Base-by-base conservation (phyloP, 2,329 filamentous ascomycete genomes). In the Exophiala viscosa region DNA sequence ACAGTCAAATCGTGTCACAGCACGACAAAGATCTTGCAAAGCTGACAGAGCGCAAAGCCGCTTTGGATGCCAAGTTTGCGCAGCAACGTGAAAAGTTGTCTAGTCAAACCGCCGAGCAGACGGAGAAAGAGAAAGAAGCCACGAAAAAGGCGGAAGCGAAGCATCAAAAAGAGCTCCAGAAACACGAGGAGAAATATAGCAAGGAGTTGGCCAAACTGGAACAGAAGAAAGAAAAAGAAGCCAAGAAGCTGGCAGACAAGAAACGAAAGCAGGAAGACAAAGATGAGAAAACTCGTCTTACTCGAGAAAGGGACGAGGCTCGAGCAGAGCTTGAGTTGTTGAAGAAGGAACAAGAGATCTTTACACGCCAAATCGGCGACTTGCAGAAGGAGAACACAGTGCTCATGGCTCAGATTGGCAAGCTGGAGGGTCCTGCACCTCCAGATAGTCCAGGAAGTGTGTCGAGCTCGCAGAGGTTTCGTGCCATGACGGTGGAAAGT, bases 321-420 rank as follows among this genome's bases (percentile, higher is more conserved):
- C 73, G 73, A 55, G 71, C 72, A 34, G 74, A 76, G 50, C 63
- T 81, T 7, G 66, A 69, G 1, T 66, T 71, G 11, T 62, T 78
- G 23, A 74, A 75, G 54, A 69, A 73, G 42, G 80, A 78, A 60
- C 69, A 74, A 9, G 73, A 76, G 15, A 52, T 55, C 40, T 52
- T 54, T 13, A 54, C 41, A 3, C 53, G 53, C 62, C 73, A 81
- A 64, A 71, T 84, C 54, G 74, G 73, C 28, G 76, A 76, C 34
- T 61, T 84, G 65, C 80, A 84, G 67, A 71, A 68, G 39, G 79
- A 84, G 69, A 84, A 84, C 64, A 80, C 77, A 11, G 68, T 64
- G 32, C 62, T 85, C 49, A 75, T 75, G 8, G 68, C 69, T 6
- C 64, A 66, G 41, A 47, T 80, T 46, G 75, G 74, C 5, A 73